These are phyloP conservation scores for Austroboletus eburneus DNA, from an alignment of 768 basidiomycete genomes.

Conservation along the genomic window DNA sequence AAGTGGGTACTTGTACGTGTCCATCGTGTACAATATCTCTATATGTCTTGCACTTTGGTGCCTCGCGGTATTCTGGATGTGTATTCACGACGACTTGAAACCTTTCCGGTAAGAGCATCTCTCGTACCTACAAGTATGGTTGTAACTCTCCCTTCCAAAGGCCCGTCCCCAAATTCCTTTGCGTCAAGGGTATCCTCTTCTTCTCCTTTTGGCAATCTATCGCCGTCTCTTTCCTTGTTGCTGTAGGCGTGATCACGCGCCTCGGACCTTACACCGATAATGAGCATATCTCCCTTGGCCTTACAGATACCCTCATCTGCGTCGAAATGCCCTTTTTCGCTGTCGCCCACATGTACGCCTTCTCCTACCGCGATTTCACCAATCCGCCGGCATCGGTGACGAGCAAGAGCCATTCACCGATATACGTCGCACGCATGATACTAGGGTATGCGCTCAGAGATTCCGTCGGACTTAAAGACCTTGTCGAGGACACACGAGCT, in stretches of 20 bases:
- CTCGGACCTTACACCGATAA: constrained; percentile 85
- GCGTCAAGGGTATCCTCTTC: constrained; percentile 97
- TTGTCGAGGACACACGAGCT: constrained; percentile 76
- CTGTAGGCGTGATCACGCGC: constrained; percentile 65
- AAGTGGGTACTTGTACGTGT: constrained; percentile 91
- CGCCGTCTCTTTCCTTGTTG: constrained; percentile 82
- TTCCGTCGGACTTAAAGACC: constrained; percentile 82
- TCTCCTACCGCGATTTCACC: constrained; percentile 79
- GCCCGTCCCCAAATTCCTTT: constrained; percentile 95
- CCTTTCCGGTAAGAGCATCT: constrained; percentile 65
- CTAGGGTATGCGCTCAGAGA: constrained; percentile 85
- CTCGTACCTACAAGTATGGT: not conserved
- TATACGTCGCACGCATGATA: constrained; percentile 84
- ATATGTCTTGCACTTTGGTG: constrained; percentile 84
- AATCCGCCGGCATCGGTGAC: constrained; percentile 43
- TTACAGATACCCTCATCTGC: constrained; percentile 90
- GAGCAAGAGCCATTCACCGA: constrained; percentile 25
- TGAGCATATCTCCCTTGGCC: constrained; percentile 85
- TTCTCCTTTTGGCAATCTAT: constrained; percentile 99
- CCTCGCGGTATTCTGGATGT: constrained; percentile 95
- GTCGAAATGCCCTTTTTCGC: constrained; percentile 98
- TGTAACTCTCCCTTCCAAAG: constrained; percentile 34
- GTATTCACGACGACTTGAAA: constrained; percentile 82
- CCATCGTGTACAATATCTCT: constrained; percentile 77
- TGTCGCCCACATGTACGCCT: constrained; percentile 91